Conservation (phyloP, 495 filamentous ascomycete species). For the Penicillium ucsense region DNA sequence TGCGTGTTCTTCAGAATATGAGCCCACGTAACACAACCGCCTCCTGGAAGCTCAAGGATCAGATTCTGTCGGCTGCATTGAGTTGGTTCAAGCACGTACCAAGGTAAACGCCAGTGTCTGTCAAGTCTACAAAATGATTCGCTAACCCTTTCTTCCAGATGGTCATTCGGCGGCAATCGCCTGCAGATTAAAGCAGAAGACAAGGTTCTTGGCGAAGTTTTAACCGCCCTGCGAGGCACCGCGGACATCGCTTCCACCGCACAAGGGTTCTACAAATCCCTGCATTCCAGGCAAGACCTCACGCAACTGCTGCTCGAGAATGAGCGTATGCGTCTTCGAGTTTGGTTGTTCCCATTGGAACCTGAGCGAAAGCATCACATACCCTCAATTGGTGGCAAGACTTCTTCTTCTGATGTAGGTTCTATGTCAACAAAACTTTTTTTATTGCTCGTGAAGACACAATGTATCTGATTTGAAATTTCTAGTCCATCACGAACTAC, state of each 20-base stretch:
- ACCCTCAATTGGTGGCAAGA: conserved; percentile 24
- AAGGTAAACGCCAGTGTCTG: conserved; percentile 28
- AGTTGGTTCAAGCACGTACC: conserved; percentile 80
- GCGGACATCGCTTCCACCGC: conserved; percentile 45
- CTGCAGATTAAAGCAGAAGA: conserved; percentile 90
- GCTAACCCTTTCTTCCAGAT: conserved; percentile 28
- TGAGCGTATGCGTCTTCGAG: conserved; percentile 70
- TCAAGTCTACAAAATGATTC: background rate
- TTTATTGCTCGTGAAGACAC: background rate
- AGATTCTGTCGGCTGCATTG: conserved; percentile 72
- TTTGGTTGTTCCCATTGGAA: conserved; percentile 82
- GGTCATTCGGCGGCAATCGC: conserved; percentile 93
- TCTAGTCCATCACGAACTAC: conserved; percentile 37
- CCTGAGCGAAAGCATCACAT: conserved; percentile 52
- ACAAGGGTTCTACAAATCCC: conserved; percentile 47
- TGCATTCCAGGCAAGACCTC: conserved; percentile 72
- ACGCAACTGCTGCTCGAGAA: conserved; percentile 71
- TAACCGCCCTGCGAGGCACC: conserved; percentile 47
- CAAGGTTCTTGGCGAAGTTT: conserved; percentile 69
- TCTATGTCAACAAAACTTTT: conserved; percentile 5
- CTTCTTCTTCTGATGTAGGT: conserved; percentile 22
- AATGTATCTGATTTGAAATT: background rate
- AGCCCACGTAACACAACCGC: conserved; percentile 48
- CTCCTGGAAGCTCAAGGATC: conserved; percentile 75
- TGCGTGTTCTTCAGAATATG: conserved; percentile 63